Evolutionary conservation across 2,329 filamentous ascomycete species (phyloP), one percentile per base, ranked within the genome.

Genomic region (Zopfia rhizophila): DNA sequence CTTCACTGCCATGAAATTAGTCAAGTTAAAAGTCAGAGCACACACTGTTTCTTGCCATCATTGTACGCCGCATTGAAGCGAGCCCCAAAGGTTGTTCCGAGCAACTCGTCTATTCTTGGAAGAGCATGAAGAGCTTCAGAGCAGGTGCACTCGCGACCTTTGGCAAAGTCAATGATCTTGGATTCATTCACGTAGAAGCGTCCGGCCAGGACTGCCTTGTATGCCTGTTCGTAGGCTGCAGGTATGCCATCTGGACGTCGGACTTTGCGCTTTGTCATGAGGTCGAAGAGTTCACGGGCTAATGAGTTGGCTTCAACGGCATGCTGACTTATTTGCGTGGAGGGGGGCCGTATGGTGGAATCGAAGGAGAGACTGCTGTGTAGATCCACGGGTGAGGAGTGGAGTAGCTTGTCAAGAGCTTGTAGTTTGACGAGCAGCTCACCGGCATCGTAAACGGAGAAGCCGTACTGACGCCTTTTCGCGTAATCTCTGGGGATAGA

Each of bases 91-190:
- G 45, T 45, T 2, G 62, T 65, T 2, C 49, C 48, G 23, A 60
- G 58, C 3, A 53, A 13, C 3, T 38, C 31, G 19, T 66, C 62
- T 7, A 66, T 51, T 1, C 32, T 30, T 36, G 38, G 39, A 1
- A 67, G 47, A 18, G 58, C 29, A 3, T 11, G 18, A 6, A 61
- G 51, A 17, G 65, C 41, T 6, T 55, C 48, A 8, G 63, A 63
- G 31, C 63, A 63, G 2, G 45, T 61, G 13, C 60, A 56, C 17
- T 55, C 52, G 21, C 49, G 39, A 10, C 51, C 56, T 32, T 45
- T 51, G 7, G 12, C 43, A 18, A 45, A 52, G 8, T 56, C 44
- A 7, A 47, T 49, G 8, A 45, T 33, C 7, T 23, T 40, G 28
- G 47, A 48, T 5, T 14, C 38, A 19, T 66, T 66, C 7, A 53